Conservation (phyloP, 2,329 filamentous ascomycete genomes). For the Purpureocillium lavendulum region DNA sequence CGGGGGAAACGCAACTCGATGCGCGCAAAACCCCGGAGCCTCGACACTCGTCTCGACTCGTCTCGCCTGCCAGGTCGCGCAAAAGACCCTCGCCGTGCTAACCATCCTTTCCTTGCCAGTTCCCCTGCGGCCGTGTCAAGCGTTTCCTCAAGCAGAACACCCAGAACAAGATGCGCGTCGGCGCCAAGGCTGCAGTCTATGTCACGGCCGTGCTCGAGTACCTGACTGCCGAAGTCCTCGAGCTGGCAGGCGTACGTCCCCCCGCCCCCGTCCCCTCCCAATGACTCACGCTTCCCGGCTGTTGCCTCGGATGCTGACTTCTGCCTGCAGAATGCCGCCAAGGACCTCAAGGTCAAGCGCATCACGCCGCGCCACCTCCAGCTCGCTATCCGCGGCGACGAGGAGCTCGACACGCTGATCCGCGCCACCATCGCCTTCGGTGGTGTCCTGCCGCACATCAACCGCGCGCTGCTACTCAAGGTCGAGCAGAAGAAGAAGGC, state of each 20-base stretch:
- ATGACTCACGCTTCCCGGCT: slow-evolving; percentile 2
- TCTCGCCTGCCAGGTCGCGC: too few species aligned
- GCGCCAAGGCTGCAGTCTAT: slow-evolving; percentile 96
- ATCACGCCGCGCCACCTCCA: slow-evolving; percentile 97
- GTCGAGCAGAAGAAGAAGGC: slow-evolving; percentile 96
- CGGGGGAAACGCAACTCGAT: neutral
- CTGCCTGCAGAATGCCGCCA: slow-evolving; percentile 70
- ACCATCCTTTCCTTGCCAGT: slow-evolving; percentile 45
- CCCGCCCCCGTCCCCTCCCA: neutral
- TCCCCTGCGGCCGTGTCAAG: slow-evolving; percentile 99
- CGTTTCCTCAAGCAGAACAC: slow-evolving; percentile 99
- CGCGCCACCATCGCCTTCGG: slow-evolving; percentile 96
- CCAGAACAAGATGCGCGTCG: slow-evolving; percentile 99
- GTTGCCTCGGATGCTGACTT: slow-evolving; percentile 12
- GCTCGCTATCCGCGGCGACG: slow-evolving; percentile 95
- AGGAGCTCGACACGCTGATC: slow-evolving; percentile 96
- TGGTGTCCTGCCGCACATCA: slow-evolving; percentile 98
- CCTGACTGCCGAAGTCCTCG: slow-evolving; percentile 93
- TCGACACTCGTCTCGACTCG: neutral
- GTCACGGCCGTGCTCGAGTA: slow-evolving; percentile 98
- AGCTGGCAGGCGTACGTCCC: slow-evolving; percentile 75
- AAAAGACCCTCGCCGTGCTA: slow-evolving; percentile 7
- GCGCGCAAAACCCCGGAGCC: neutral
- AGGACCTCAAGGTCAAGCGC: slow-evolving; percentile 99
- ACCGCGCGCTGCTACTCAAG: slow-evolving; percentile 90